phyloP scores from a whole-genome alignment of 768 basidiomycete genomes.

The Rhodotorula toruloides region DNA sequence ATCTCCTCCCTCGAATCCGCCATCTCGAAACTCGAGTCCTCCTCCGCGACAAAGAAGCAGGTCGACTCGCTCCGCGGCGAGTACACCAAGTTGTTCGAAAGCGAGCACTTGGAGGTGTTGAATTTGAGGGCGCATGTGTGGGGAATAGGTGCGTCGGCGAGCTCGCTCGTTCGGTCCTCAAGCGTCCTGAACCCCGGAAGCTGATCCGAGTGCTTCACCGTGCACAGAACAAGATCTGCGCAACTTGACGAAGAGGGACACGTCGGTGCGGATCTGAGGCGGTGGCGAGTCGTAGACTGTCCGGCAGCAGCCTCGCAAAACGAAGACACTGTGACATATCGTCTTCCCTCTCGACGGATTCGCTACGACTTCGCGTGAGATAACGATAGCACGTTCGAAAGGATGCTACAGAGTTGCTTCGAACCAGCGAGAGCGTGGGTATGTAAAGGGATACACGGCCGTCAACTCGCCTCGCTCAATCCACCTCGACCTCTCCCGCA shows the following conservation, averaged over 20 bases:
- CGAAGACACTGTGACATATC: background rate
- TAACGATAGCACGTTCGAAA: too few relatives aligned
- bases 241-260: conserved; percentile 2
- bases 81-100: conserved; percentile 20
- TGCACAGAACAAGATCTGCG: conserved; percentile 12
- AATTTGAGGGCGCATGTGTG: conserved; percentile 30
- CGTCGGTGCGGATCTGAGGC: conserved; percentile 4
- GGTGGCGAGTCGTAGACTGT: background rate
- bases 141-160: conserved; percentile 19
- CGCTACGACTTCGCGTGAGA: too few relatives aligned
- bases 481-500: conserved; percentile 6
- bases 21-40: background rate
- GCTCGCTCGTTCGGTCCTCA: background rate
- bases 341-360: too few relatives aligned
- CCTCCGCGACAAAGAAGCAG: background rate
- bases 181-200: background rate
- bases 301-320: background rate
- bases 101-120: conserved; percentile 22
- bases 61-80: conserved; percentile 11
- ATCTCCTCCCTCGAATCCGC: conserved; percentile 10
- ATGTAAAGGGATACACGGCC: too few relatives aligned
- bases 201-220: background rate
- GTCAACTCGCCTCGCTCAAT: too few relatives aligned
- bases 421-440: too few relatives aligned
- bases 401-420: too few relatives aligned